These are phyloP conservation scores for Xylaria hypoxylon DNA, from an alignment of 2,329 filamentous ascomycete species.

Conservation along the genomic window DNA sequence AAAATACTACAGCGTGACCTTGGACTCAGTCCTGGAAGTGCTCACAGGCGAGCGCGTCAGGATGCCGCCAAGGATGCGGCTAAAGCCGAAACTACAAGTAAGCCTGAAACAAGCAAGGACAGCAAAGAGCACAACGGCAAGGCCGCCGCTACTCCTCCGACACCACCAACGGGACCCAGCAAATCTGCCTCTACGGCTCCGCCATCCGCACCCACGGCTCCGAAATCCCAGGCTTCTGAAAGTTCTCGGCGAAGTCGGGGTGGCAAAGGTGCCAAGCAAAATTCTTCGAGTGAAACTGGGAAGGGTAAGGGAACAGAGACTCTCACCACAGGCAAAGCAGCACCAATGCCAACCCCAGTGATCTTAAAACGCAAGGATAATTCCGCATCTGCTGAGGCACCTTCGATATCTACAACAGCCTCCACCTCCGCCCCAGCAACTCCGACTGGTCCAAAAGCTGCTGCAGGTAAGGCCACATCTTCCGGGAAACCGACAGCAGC, in stretches of 20 bases:
- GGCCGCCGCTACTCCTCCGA: conserved; percentile 32
- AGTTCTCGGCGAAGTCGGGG: conserved; percentile 50
- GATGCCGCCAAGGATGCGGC: conserved; percentile 69
- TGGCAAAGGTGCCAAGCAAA: conserved; percentile 52
- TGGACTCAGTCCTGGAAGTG: conserved; percentile 71
- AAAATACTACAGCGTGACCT: conserved; percentile 74
- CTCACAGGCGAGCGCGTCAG: conserved; percentile 70
- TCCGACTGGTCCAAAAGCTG: conserved; percentile 49
- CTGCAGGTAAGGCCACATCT: conserved; percentile 40
- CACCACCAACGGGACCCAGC: conserved; percentile 41
- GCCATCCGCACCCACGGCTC: conserved; percentile 46
- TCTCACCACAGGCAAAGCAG: conserved; percentile 45
- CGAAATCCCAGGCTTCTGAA: conserved; percentile 51
- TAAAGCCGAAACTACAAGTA: conserved; percentile 64
- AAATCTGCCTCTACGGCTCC: conserved; percentile 41
- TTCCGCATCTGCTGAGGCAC: conserved; percentile 31
- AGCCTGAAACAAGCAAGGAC: conserved; percentile 53
- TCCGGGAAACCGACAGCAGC: conserved; percentile 42
- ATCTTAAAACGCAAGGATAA: conserved; percentile 50
- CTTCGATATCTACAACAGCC: conserved; percentile 43
- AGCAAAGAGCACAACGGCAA: conserved; percentile 47
- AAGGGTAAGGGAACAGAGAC: conserved; percentile 46
- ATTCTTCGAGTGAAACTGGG: conserved; percentile 44
- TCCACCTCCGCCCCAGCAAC: conserved; percentile 49
- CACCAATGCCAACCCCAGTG: conserved; percentile 47